phyloP scores from a whole-genome alignment of 169 alveolate species.

The Plasmodium gonderi region DNA sequence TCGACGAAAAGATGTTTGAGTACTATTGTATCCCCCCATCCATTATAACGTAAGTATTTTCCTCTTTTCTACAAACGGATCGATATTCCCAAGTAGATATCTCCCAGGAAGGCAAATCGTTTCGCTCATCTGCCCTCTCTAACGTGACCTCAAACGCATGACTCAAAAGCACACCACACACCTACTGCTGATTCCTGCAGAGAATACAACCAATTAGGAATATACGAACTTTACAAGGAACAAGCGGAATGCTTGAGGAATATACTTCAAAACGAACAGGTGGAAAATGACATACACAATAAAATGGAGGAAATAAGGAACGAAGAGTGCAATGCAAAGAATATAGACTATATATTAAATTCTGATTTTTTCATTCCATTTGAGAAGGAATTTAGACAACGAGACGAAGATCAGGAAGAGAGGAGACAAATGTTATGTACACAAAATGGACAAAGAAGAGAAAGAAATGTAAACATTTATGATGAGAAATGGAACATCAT shows the following conservation, averaged over 20 bases:
- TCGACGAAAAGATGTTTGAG: constrained; percentile 8
- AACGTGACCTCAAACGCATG: not conserved
- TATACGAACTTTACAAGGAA: constrained; percentile 40
- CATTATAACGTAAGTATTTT: constrained; percentile 18
- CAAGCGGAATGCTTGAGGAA: constrained; percentile 28
- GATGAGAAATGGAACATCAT: not conserved
- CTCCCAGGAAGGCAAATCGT: too few relatives aligned
- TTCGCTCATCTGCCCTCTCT: not conserved
- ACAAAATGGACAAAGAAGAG: not conserved
- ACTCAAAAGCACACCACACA: not conserved
- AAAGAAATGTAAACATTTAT: not conserved
- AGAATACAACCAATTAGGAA: constrained; percentile 16
- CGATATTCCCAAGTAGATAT: too few relatives aligned
- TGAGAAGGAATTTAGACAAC: constrained; percentile 3
- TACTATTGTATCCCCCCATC: constrained; percentile 46
- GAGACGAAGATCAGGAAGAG: not conserved
- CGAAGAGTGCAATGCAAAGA: not conserved
- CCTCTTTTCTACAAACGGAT: not conserved
- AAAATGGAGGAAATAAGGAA: not conserved
- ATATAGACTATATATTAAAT: not conserved
- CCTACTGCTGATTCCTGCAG: too few relatives aligned
- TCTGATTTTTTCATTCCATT: constrained; percentile 14
- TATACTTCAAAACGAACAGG: constrained; percentile 25
- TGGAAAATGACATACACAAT: not conserved
- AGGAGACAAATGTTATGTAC: not conserved